phyloP scores from a whole-genome alignment of 169 alveolate species.

The Eimeria brunetti region DNA sequence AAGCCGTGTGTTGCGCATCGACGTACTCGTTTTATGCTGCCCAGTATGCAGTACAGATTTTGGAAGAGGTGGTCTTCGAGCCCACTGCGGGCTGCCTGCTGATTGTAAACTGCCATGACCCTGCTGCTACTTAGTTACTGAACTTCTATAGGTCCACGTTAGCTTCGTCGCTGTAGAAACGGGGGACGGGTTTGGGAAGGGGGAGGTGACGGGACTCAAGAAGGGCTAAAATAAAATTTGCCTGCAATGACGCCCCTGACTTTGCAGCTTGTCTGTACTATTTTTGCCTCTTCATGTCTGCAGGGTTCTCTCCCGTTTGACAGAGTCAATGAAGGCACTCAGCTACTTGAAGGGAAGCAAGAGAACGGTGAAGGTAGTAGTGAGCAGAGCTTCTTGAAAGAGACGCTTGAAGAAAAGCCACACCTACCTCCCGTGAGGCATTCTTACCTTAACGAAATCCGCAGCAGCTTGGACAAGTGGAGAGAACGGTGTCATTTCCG shows the following conservation, averaged over 20 bases:
- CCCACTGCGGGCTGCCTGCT: slow-evolving; percentile 65
- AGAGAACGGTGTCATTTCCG: slow-evolving; percentile 33
- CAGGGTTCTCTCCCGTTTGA: slow-evolving; percentile 77
- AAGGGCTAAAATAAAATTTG: background rate
- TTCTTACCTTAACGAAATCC: background rate
- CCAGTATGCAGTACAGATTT: slow-evolving; percentile 49
- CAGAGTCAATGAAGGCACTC: background rate
- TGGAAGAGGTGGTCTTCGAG: slow-evolving; percentile 58
- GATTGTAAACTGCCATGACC: slow-evolving; percentile 18
- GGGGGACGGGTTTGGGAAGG: background rate
- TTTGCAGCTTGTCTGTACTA: background rate
- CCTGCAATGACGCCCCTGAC: background rate
- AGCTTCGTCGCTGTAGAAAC: background rate
- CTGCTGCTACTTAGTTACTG: background rate
- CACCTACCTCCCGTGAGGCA: slow-evolving; percentile 5
- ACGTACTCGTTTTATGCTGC: slow-evolving; percentile 69
- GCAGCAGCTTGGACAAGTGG: slow-evolving; percentile 59
- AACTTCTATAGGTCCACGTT: background rate
- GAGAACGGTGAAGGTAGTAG: background rate
- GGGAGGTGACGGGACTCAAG: background rate
- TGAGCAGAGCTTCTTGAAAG: slow-evolving; percentile 12
- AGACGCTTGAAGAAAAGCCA: background rate
- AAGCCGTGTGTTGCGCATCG: slow-evolving; percentile 56
- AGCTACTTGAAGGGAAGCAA: background rate
- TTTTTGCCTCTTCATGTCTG: background rate